Percentiles rank a stretch among this genome's conserved stretches.
Conservation (phyloP, 371 early-diverging fungal species). For the Mucor racemosus region DNA sequence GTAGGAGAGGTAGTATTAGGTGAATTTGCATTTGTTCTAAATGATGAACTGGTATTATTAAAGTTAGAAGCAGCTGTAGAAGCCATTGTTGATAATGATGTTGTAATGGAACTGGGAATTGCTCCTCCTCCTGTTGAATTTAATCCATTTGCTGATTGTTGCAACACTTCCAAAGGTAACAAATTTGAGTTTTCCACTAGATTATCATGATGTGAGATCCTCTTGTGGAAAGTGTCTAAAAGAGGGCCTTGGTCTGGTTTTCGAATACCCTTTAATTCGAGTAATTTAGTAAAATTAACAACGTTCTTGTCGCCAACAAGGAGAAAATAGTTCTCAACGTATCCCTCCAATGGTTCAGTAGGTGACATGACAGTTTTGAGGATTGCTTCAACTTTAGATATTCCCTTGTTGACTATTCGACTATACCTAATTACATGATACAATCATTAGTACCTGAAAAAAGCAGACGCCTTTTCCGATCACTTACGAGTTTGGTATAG, state of each 20-base stretch:
- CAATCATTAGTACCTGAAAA: too few relatives aligned
- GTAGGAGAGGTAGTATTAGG: constrained; percentile 22
- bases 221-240: constrained; percentile 60
- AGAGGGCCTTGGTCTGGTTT: constrained; percentile 60
- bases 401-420: constrained; percentile 81
- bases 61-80: constrained; percentile 49
- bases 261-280: constrained; percentile 84
- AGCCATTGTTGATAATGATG: constrained; percentile 50
- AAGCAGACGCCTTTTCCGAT: too few relatives aligned
- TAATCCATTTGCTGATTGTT: not conserved
- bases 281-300: constrained; percentile 71
- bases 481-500: constrained; percentile 66
- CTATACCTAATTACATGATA: constrained; percentile 62
- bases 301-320: constrained; percentile 76
- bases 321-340: constrained; percentile 87
- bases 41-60: constrained; percentile 22
- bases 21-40: constrained; percentile 1
- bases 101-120: constrained; percentile 41
- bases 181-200: constrained; percentile 45
- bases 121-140: not conserved
- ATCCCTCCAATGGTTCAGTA: constrained; percentile 79
- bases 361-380: constrained; percentile 92
- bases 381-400: constrained; percentile 81
- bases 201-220: constrained; percentile 27
- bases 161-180: constrained; percentile 27